phyloP scores from a whole-genome alignment of 2,329 filamentous ascomycete species.

The Alternaria triticimaculans region DNA sequence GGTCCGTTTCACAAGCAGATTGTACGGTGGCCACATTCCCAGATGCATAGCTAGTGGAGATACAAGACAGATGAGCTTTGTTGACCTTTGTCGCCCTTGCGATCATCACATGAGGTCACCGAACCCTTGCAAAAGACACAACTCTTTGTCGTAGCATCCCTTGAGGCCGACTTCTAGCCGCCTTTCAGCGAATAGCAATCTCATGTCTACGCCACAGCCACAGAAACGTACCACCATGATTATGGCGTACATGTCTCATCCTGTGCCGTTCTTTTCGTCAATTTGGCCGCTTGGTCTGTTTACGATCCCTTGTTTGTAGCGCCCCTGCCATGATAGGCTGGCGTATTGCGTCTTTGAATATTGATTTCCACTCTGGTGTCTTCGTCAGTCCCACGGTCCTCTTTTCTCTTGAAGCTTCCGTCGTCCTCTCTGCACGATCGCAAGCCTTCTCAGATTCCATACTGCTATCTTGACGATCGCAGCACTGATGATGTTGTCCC shows the following conservation, averaged over 20 bases:
- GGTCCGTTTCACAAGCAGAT: neutral
- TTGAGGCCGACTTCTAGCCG: conserved; percentile 2
- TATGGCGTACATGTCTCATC: conserved; percentile 9
- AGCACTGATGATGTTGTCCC: neutral
- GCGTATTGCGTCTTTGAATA: neutral
- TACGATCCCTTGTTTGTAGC: conserved; percentile 7
- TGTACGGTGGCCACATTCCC: neutral
- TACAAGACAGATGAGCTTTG: conserved; percentile 9
- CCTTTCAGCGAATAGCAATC: conserved; percentile 11
- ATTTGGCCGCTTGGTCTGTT: neutral
- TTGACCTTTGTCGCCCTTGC: conserved; percentile 2
- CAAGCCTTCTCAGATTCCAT: neutral
- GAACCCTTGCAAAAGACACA: neutral
- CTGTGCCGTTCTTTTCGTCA: conserved; percentile 6
- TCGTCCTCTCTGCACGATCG: neutral
- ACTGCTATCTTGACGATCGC: neutral
- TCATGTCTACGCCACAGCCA: conserved; percentile 14
- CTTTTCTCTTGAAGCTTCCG: neutral
- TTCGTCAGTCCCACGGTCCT: conserved; percentile 3
- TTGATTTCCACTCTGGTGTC: conserved; percentile 2
- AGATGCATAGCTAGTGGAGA: neutral
- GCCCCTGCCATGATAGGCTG: conserved; percentile 3
- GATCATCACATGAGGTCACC: neutral
- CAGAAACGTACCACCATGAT: neutral
- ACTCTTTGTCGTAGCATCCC: conserved; percentile 8